Percentiles rank a stretch among this genome's conserved stretches.
These are phyloP conservation scores for Lactuca sativa DNA, from an alignment of 129 eudicot genomes.

Conservation along the genomic window DNA sequence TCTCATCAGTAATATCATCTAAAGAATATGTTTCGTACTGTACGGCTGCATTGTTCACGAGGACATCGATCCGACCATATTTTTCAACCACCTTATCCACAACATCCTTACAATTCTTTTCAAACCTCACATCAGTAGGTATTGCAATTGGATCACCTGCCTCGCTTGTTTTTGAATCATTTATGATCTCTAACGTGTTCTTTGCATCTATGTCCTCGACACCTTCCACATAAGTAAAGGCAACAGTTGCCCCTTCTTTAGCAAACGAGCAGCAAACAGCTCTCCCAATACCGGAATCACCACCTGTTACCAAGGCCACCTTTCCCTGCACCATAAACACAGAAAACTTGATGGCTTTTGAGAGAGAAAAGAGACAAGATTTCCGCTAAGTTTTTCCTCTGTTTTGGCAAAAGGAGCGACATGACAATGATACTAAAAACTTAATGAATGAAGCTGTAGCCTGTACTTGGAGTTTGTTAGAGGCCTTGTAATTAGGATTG, in stretches of 20 bases:
- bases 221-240: slow-evolving; percentile 63
- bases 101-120: slow-evolving; percentile 59
- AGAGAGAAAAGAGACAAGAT: too few relatives aligned
- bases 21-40: slow-evolving; percentile 50
- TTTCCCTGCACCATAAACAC: slow-evolving; percentile 26
- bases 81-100: slow-evolving; percentile 53
- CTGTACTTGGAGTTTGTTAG: slow-evolving; percentile 36
- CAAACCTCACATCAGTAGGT: slow-evolving; percentile 52
- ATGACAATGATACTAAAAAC: too few relatives aligned
- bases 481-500: slow-evolving; percentile 29
- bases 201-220: slow-evolving; percentile 62
- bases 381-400: too few relatives aligned
- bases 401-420: neutral
- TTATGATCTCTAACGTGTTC: slow-evolving; percentile 45
- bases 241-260: slow-evolving; percentile 65
- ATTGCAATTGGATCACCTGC: slow-evolving; percentile 61
- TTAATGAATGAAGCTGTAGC: neutral
- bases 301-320: slow-evolving; percentile 69
- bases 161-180: slow-evolving; percentile 35
- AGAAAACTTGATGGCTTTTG: neutral
- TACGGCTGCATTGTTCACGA: slow-evolving; percentile 65
- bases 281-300: slow-evolving; percentile 75
- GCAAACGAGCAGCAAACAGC: slow-evolving; percentile 57
- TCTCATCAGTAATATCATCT: slow-evolving; percentile 31
- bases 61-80: slow-evolving; percentile 56